A percentile compares a stretch with the other conserved stretches of the same genome.
Conservation (phyloP, 2,329 filamentous ascomycete genomes). For the Botrytis tulipae region DNA sequence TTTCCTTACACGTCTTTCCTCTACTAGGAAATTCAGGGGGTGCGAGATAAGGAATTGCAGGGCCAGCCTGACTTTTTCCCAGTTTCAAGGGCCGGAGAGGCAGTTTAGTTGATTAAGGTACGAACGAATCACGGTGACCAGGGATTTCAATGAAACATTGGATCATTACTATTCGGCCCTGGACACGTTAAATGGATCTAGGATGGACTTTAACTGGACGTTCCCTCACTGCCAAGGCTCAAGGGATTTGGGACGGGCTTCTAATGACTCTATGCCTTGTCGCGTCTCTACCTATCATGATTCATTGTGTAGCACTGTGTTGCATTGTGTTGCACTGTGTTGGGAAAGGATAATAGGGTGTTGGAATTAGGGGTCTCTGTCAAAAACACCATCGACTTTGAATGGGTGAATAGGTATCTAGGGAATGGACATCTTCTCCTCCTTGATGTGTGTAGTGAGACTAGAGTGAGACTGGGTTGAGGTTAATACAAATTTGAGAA, state of each 20-base stretch:
- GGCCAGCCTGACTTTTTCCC: not conserved
- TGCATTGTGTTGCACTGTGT: not conserved
- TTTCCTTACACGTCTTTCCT: not conserved
- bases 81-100: not conserved
- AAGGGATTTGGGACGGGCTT: not conserved
- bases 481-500: not conserved
- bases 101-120: not conserved
- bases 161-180: not conserved
- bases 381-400: not conserved
- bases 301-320: not conserved
- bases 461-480: not conserved
- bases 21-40: not conserved
- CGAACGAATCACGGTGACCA: not conserved
- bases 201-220: not conserved
- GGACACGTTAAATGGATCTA: not conserved
- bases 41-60: not conserved
- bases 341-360: not conserved
- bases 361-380: not conserved
- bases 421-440: not conserved
- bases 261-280: not conserved
- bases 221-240: not conserved
- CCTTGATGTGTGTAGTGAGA: not conserved
- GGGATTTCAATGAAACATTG: not conserved
- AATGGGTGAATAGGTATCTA: not conserved
- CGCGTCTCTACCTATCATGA: not conserved